These are phyloP conservation scores for Dictyostelium intermedium DNA, from an alignment of 78 protist genomes.

Conservation along the genomic window DNA sequence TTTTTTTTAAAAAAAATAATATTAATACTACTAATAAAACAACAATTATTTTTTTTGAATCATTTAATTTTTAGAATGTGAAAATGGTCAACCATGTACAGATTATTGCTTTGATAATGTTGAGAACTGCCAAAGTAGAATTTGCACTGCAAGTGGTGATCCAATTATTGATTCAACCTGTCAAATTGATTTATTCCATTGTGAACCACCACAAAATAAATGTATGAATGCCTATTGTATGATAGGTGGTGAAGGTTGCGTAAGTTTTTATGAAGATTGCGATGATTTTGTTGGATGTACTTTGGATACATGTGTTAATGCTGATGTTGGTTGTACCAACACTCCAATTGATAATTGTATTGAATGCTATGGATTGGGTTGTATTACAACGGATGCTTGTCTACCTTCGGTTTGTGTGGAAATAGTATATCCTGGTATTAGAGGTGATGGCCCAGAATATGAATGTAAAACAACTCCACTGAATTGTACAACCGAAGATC, in stretches of 20 bases:
- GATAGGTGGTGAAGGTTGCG: not conserved
- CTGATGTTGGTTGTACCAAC: not conserved
- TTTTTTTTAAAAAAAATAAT: too few species aligned
- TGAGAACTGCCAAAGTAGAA: not conserved
- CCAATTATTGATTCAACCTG: not conserved
- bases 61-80: not conserved
- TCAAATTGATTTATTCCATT: not conserved
- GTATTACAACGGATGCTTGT: not conserved
- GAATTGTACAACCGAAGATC: not conserved
- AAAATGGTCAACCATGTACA: not conserved
- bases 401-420: not conserved
- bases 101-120: not conserved
- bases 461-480: not conserved
- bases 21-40: too few species aligned
- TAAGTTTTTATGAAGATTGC: not conserved
- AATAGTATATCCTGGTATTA: too few species aligned
- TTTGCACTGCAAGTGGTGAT: not conserved
- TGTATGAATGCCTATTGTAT: not conserved
- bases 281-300: not conserved
- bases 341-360: not conserved
- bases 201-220: not conserved
- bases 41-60: too few species aligned
- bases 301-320: not conserved
- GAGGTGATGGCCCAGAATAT: not conserved
- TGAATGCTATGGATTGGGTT: not conserved